These are phyloP conservation scores for Rhodotorula paludigena DNA, from an alignment of 768 basidiomycete genomes.

Conservation along the genomic window DNA sequence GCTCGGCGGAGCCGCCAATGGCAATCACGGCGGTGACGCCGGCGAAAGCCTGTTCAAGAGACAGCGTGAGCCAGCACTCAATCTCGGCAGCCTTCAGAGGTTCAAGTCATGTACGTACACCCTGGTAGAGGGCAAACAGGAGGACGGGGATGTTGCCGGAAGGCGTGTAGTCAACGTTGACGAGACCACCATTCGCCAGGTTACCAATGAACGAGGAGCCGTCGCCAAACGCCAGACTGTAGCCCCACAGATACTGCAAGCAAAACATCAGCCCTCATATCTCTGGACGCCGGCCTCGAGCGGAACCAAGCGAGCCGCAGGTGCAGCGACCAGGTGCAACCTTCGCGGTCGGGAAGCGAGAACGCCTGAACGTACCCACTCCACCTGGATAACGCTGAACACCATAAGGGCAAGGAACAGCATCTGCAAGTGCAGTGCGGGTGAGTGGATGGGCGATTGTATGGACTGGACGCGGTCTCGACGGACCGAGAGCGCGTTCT, in stretches of 20 bases:
- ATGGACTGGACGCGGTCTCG: too few relatives aligned
- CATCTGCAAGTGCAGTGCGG: too few relatives aligned
- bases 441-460: too few relatives aligned
- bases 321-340: too few relatives aligned
- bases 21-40: conserved; percentile 52
- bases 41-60: too few relatives aligned
- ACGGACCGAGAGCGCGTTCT: conserved; percentile 52
- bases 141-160: conserved; percentile 75
- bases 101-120: too few relatives aligned
- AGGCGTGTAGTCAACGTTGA: conserved; percentile 63
- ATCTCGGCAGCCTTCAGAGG: too few relatives aligned
- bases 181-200: conserved; percentile 70
- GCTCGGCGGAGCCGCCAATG: conserved; percentile 67
- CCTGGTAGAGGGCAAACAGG: conserved; percentile 68
- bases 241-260: too few relatives aligned
- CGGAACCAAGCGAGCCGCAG: too few relatives aligned
- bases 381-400: conserved; percentile 37
- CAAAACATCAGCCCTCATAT: too few relatives aligned
- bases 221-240: conserved; percentile 68
- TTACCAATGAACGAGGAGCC: conserved; percentile 71
- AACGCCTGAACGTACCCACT: conserved; percentile 25
- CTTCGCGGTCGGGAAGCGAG: too few relatives aligned
- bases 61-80: neutral
- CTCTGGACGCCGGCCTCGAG: too few relatives aligned
- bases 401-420: conserved; percentile 48